A percentile compares a stretch with the other conserved stretches of the same genome.
Conservation (phyloP, 164 flowering plant genomes). For the Vitis cinerea region DNA sequence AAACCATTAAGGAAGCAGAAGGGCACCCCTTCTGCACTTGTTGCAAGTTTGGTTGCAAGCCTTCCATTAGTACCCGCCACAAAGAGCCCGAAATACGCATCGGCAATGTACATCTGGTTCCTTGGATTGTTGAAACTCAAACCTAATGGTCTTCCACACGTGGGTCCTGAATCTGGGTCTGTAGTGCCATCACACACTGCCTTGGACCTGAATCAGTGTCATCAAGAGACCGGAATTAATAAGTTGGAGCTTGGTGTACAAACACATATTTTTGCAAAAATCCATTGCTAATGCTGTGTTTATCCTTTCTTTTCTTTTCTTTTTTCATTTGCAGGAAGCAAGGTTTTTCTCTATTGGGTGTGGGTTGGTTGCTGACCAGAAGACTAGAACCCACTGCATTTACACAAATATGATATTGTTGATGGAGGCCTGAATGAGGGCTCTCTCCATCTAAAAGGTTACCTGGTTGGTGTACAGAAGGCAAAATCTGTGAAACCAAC, state of each 20-base stretch:
- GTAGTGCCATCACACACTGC: conserved; percentile 15
- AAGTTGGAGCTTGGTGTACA: too few species aligned
- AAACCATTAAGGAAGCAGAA: conserved; percentile 17
- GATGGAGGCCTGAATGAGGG: too few species aligned
- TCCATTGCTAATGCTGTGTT: too few species aligned
- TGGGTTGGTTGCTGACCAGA: too few species aligned
- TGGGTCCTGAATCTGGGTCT: conserved; percentile 2
- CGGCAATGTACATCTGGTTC: conserved; percentile 38
- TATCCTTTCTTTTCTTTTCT: too few species aligned
- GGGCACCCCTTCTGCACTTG: conserved; percentile 16
- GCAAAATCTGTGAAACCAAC: conserved; percentile 24
- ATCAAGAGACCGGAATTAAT: too few species aligned
- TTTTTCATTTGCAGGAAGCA: too few species aligned
- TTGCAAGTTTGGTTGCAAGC: conserved; percentile 15
- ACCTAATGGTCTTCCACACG: conserved; percentile 41
- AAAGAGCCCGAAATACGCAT: conserved; percentile 39
- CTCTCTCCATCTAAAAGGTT: neutral
- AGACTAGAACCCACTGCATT: too few species aligned
- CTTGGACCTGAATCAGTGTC: conserved; percentile 10
- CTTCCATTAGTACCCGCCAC: conserved; percentile 26
- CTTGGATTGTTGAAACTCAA: conserved; percentile 29
- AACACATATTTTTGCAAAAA: too few species aligned
- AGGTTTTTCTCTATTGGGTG: too few species aligned
- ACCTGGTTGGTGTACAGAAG: conserved; percentile 19
- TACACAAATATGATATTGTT: neutral